Evolutionary conservation across 345 rosid genomes (phyloP).

Genomic region (Pugionium cornutum): DNA sequence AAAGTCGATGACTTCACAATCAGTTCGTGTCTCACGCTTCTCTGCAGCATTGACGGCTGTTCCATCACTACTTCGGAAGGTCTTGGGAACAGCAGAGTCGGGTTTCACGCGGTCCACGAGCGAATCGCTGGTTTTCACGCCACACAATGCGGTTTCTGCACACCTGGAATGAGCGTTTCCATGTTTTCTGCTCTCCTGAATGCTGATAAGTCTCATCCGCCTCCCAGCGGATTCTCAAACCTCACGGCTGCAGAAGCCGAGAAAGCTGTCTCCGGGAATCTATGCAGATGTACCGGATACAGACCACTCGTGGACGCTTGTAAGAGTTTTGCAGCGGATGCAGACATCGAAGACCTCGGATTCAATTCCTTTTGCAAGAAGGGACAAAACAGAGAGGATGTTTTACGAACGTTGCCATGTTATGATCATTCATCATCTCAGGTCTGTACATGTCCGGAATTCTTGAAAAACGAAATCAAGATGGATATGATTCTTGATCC

Average conservation of each 20-base stretch:
- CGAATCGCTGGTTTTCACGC: constrained; percentile 85
- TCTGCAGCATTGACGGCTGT: constrained; percentile 77
- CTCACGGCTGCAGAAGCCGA: constrained; percentile 80
- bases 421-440: constrained; percentile 42
- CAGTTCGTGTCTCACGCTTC: constrained; percentile 87
- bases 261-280: constrained; percentile 70
- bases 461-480: constrained; percentile 56
- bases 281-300: constrained; percentile 97
- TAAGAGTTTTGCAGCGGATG: constrained; percentile 79
- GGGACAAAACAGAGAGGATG: constrained; percentile 47
- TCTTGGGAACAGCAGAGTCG: constrained; percentile 71
- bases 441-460: constrained; percentile 56
- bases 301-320: constrained; percentile 86
- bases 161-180: constrained; percentile 92
- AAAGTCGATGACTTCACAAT: constrained; percentile 66
- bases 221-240: constrained; percentile 65
- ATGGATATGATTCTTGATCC: constrained; percentile 42
- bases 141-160: constrained; percentile 94
- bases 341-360: constrained; percentile 89
- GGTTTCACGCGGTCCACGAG: constrained; percentile 85
- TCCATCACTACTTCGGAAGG: constrained; percentile 87
- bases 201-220: constrained; percentile 61
- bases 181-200: constrained; percentile 74
- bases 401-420: constrained; percentile 49
- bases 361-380: constrained; percentile 71